Percentiles rank a stretch among this genome's conserved stretches.
Conservation (phyloP, 495 filamentous ascomycete genomes). For the Oidiodendron maius region DNA sequence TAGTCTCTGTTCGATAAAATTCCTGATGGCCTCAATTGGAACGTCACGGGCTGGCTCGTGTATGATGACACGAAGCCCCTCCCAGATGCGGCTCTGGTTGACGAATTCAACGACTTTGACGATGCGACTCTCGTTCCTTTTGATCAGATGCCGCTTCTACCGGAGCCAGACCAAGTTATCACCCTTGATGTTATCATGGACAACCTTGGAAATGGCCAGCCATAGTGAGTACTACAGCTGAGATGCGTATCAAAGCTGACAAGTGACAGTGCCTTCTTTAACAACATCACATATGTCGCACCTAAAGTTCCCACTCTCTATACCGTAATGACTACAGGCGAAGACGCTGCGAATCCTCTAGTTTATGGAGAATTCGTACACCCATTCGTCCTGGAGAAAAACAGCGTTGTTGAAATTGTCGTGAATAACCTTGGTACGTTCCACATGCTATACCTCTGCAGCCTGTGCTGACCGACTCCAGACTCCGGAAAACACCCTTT, state of each 20-base stretch:
- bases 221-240: slow-evolving; percentile 48
- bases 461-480: slow-evolving; percentile 14
- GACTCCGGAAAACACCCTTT: slow-evolving; percentile 58
- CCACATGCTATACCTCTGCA: not conserved
- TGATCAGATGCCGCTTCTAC: slow-evolving; percentile 51
- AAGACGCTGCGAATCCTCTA: slow-evolving; percentile 50
- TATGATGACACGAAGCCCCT: slow-evolving; percentile 58
- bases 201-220: slow-evolving; percentile 66
- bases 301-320: slow-evolving; percentile 81
- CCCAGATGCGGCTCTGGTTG: slow-evolving; percentile 47
- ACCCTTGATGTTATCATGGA: slow-evolving; percentile 58
- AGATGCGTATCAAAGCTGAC: not conserved
- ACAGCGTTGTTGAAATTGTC: slow-evolving; percentile 68
- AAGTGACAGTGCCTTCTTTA: slow-evolving; percentile 63
- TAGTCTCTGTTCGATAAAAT: slow-evolving; percentile 65
- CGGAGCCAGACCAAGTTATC: slow-evolving; percentile 53
- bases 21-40: slow-evolving; percentile 61
- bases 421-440: slow-evolving; percentile 60
- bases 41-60: slow-evolving; percentile 74
- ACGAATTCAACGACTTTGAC: slow-evolving; percentile 61
- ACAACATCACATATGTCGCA: slow-evolving; percentile 65
- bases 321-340: slow-evolving; percentile 60
- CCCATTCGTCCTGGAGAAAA: slow-evolving; percentile 58
- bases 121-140: slow-evolving; percentile 64
- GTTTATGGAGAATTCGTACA: slow-evolving; percentile 75